phyloP scores from a whole-genome alignment of 306 rosid genomes.

The Begonia peltatifolia region DNA sequence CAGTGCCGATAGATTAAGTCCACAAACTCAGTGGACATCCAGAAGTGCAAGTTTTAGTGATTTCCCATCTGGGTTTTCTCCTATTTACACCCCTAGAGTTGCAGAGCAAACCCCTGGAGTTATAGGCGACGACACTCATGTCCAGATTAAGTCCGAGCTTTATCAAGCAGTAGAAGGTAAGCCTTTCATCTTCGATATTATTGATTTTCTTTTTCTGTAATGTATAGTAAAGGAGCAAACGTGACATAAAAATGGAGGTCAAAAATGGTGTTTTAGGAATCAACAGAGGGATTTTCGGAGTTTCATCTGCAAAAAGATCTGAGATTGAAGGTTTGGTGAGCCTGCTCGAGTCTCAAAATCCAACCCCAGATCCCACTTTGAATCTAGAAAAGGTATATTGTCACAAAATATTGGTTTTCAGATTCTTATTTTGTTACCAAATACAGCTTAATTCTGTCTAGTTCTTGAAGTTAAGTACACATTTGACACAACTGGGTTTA shows the following conservation, averaged over 20 bases:
- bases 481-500: no score
- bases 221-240: not conserved
- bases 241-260: not conserved
- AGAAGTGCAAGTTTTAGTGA: conserved; percentile 26
- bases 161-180: conserved; percentile 51
- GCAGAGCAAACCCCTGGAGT: conserved; percentile 30
- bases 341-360: conserved; percentile 56
- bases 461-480: no score
- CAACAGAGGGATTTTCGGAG: conserved; percentile 72
- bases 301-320: conserved; percentile 50
- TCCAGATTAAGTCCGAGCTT: conserved; percentile 34
- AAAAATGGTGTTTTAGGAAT: conserved; percentile 34
- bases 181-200: not conserved
- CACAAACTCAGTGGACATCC: conserved; percentile 14
- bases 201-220: not conserved
- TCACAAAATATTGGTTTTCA: not conserved
- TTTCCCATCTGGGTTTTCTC: conserved; percentile 26
- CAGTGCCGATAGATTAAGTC: conserved; percentile 16
- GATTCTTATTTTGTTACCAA: not conserved
- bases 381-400: conserved; percentile 45
- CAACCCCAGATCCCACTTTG: conserved; percentile 55
- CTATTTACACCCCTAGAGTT: conserved; percentile 23
- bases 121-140: conserved; percentile 34
- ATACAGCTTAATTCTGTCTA: no score
- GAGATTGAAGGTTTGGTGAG: conserved; percentile 55